phyloP scores from a whole-genome alignment of 139 green algal species.

The Asterochloris sp. region DNA sequence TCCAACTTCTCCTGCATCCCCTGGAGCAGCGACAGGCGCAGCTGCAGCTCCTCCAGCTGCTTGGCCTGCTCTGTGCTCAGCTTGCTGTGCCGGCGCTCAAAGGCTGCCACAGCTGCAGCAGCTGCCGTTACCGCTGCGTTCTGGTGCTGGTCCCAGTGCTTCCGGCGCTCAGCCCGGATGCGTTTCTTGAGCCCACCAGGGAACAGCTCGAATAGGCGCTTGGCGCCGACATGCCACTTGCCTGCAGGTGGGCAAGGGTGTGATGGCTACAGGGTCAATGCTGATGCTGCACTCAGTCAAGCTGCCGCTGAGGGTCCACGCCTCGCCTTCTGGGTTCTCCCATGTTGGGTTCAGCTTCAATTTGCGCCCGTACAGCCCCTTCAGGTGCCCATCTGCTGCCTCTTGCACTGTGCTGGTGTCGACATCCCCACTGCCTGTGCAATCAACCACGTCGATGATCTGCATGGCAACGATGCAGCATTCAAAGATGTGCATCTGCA shows the following conservation, averaged over 20 bases:
- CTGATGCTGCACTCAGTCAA: background rate
- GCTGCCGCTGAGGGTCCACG: background rate
- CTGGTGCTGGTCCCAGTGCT: constrained; percentile 67
- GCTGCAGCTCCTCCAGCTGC: constrained; percentile 19
- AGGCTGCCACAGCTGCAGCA: constrained; percentile 1
- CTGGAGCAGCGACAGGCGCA: too few relatives aligned
- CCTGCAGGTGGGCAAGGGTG: constrained; percentile 22
- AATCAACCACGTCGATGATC: constrained; percentile 67
- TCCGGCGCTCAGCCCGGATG: constrained; percentile 49
- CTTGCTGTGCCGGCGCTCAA: background rate
- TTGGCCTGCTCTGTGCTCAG: constrained; percentile 10
- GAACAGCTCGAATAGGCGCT: constrained; percentile 72
- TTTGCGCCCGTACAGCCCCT: constrained; percentile 44
- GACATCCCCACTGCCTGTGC: constrained; percentile 86
- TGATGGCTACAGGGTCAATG: background rate
- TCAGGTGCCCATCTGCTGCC: constrained; percentile 65
- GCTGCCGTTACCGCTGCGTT: constrained; percentile 38
- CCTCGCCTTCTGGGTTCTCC: constrained; percentile 60
- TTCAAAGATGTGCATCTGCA: too few relatives aligned
- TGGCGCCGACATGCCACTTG: constrained; percentile 80
- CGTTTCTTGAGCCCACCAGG: constrained; percentile 45
- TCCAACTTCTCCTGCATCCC: too few relatives aligned
- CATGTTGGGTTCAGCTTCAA: constrained; percentile 71
- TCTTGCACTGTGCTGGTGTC: constrained; percentile 64
- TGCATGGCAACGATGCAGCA: background rate